Conservation (phyloP, 441 rosid species). For the Aquilaria agallochum region DNA sequence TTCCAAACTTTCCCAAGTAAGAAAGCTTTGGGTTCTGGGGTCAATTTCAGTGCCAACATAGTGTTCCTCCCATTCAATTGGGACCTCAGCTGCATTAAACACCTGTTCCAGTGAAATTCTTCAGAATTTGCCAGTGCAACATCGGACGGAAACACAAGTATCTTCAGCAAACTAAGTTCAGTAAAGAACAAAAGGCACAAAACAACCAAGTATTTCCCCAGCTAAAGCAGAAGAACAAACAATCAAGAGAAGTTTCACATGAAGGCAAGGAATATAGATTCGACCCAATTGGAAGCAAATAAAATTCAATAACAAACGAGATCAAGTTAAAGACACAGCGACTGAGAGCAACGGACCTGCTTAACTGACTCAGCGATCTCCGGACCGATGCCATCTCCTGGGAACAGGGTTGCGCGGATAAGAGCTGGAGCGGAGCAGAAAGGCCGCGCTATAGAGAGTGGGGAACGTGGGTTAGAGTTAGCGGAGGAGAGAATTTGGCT, state of each 20-base stretch:
- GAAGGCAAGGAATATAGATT: background rate
- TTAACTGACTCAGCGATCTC: slow-evolving; percentile 97
- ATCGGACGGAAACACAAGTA: background rate
- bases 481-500: slow-evolving; percentile 40
- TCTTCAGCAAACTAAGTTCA: background rate
- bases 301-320: background rate
- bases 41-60: slow-evolving; percentile 70
- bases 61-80: slow-evolving; percentile 95
- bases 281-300: background rate
- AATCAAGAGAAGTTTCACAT: background rate
- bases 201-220: background rate
- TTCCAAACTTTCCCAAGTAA: slow-evolving; percentile 95
- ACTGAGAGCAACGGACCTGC: slow-evolving; percentile 34
- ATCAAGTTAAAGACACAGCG: background rate
- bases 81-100: slow-evolving; percentile 72
- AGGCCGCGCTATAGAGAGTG: slow-evolving; percentile 31
- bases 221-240: background rate
- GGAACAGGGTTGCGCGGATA: slow-evolving; percentile 87
- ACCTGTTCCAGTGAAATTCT: slow-evolving; percentile 37
- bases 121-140: background rate
- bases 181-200: background rate
- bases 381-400: slow-evolving; percentile 97
- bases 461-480: slow-evolving; percentile 16
- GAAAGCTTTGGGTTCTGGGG: slow-evolving; percentile 91
- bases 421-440: slow-evolving; percentile 44